Base-by-base conservation (phyloP, 2,329 filamentous ascomycete species). In the Colletotrichum higginsianum region DNA sequence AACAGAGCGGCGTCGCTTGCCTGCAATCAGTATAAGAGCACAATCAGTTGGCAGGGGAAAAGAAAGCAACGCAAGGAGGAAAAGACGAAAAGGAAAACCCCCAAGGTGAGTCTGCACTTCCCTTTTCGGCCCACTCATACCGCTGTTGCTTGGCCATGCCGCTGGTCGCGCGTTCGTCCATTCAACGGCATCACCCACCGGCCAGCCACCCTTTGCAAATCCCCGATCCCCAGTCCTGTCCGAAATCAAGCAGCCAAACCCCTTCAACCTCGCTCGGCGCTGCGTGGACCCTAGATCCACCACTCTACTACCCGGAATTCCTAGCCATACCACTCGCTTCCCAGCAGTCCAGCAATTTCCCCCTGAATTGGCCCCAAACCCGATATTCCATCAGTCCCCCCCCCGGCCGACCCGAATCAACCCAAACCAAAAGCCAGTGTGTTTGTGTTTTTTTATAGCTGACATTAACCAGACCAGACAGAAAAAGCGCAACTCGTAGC, bases 271-370 rank as follows among this genome's bases (percentile, higher is more conserved):
- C 57, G 49, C 38, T 52, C 57, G 47, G 21, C 21, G 61, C 47
- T 42, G 30, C 65, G 69, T 71, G 69, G 69, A 69, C 65, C 68
- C 69, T 52, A 61, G 69, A 63, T 71, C 69, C 69, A 71, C 69
- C 65, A 35, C n/a, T 56, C 53, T 58, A 64, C 69, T 60, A 64
- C 58, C 60, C 65, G 35, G 30, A 69, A 69, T 68, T 55, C 64
- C 68, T 63, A 69, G 69, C 58, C 61, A 71, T 60, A 60, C 40
- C 58, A 64, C 58, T 64, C 65, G 58, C 52, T 71, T 44, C 53
- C 52, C 65, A 63, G 69, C 65, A 68, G 61, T 63, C 65, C 53
- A 71, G 67, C 67, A 71, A 71, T 71, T 58, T 71, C 69, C 69
- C 68, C 69, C 69, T 71, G 69, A 71, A 71, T 69, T 66, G 64